Base-by-base conservation (phyloP, 768 basidiomycete genomes). In the Russula griseocarnosa region DNA sequence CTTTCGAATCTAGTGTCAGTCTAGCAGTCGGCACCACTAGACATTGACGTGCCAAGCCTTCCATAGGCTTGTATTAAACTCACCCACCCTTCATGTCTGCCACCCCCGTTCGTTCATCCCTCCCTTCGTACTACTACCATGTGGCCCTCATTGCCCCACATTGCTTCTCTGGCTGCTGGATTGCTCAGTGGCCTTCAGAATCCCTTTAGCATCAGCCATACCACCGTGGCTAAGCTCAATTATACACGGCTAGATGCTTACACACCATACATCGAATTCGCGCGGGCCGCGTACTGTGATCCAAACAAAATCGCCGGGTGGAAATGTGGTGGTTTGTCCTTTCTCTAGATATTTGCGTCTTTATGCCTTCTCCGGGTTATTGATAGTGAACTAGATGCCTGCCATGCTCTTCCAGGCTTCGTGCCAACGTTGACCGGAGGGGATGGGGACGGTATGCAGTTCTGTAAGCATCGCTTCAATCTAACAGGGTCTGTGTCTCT, bases 221-320 rank as follows among this genome's bases (percentile, higher is more conserved):
- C 26, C 16, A 16, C 8, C 11, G 70, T 74, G 55, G 72, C 67
- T 14, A 14, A 56, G 18, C 60, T 78, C 46, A 58, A 79, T 0
- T 14, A 74, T 0, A 52, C 69, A 0, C 72, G 78, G 56, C 69
- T 82, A 47, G 59, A 74, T 13, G 72, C 64, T n/a, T 75, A 81
- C 30, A 73, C 75, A 0, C 82, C 82, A 11, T 84, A 76, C 58
- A 77, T 80, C 0, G 75, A 81, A 69, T 81, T 85, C 70, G 81
- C 84, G 26, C 75, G 81, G 32, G 84, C 83, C 1, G 80, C 83
- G 20, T 85, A 85, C 69, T 85, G 84, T 65, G 46, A 74, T 5
- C 73, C 78, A 2, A 70, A 66, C 63, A 73, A 70, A 50, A 63
- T 80, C n/a, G 68, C 69, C n/a, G 74, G 66, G 30, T 83, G 81